These are phyloP conservation scores for Dioscorea dumetorum DNA, from an alignment of 106 monocot genomes.

Conservation along the genomic window DNA sequence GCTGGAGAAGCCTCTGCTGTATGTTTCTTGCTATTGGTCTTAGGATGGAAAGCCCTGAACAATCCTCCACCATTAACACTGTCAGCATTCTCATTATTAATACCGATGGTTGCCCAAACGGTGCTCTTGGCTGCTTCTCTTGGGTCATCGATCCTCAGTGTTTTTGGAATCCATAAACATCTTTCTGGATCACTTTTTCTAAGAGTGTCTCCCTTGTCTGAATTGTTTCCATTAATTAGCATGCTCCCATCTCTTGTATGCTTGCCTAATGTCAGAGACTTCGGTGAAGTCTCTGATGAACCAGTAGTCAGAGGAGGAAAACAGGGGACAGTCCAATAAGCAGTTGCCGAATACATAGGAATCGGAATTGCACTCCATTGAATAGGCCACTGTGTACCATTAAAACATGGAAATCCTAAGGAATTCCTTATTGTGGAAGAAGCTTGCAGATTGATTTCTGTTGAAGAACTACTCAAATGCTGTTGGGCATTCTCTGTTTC, in stretches of 20 bases:
- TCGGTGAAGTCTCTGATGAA: slow-evolving; percentile 8
- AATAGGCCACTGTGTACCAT: slow-evolving; percentile 35
- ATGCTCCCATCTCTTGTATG: slow-evolving; percentile 44
- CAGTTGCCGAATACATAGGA: slow-evolving; percentile 32
- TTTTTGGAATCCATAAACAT: slow-evolving; percentile 53
- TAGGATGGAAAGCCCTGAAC: slow-evolving; percentile 32
- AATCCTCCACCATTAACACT: slow-evolving; percentile 16
- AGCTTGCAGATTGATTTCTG: background rate
- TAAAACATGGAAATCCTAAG: slow-evolving; percentile 11
- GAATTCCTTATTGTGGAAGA: background rate
- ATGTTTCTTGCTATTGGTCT: slow-evolving; percentile 6
- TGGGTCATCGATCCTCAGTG: slow-evolving; percentile 49
- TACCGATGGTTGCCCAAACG: slow-evolving; percentile 41
- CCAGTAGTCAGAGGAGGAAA: slow-evolving; percentile 1
- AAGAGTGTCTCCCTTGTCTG: background rate
- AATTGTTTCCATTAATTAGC: background rate
- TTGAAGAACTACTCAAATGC: slow-evolving; percentile 20
- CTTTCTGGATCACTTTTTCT: slow-evolving; percentile 9
- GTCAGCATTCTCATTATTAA: slow-evolving; percentile 30
- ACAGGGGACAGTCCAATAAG: slow-evolving; percentile 43
- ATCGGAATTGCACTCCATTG: slow-evolving; percentile 29
- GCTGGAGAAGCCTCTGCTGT: slow-evolving; percentile 1
- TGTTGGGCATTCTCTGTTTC: slow-evolving; percentile 18
- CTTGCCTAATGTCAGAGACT: slow-evolving; percentile 42
- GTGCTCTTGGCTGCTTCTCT: slow-evolving; percentile 69